Evolutionary conservation across 257 asterid genomes (phyloP).

Genomic region (Anisodus tanguticus): DNA sequence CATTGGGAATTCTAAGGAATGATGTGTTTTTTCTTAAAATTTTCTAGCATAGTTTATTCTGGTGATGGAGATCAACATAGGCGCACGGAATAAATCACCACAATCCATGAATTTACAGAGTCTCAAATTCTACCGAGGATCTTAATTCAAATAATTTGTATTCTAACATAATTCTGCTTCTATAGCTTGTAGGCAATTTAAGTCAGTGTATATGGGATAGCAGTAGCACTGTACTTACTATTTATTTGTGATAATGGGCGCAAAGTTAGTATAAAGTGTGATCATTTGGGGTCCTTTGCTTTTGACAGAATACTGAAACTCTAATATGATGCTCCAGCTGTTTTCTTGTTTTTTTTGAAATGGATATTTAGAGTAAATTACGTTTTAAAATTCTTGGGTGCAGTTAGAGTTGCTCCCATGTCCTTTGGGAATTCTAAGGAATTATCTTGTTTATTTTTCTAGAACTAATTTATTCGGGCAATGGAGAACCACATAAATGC

Average conservation of each 20-base stretch:
- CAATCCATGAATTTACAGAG: background rate
- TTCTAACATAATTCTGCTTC: background rate
- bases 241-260: background rate
- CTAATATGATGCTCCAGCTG: background rate
- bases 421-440: background rate
- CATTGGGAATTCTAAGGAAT: background rate
- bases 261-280: background rate
- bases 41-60: background rate
- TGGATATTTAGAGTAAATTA: background rate
- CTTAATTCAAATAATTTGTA: background rate
- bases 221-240: background rate
- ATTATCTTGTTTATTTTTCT: background rate
- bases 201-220: background rate
- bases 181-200: background rate
- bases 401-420: background rate
- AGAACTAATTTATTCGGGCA: background rate
- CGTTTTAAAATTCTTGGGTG: background rate
- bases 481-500: background rate
- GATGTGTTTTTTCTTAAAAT: background rate
- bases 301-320: background rate
- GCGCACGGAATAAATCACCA: background rate
- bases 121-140: background rate
- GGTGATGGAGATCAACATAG: background rate
- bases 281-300: background rate
- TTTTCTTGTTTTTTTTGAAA: background rate